Evolutionary conservation across 352 stramenopile genomes (phyloP), one percentile per base, ranked within the genome.

Genomic region (Globisporangium alternatum): DNA sequence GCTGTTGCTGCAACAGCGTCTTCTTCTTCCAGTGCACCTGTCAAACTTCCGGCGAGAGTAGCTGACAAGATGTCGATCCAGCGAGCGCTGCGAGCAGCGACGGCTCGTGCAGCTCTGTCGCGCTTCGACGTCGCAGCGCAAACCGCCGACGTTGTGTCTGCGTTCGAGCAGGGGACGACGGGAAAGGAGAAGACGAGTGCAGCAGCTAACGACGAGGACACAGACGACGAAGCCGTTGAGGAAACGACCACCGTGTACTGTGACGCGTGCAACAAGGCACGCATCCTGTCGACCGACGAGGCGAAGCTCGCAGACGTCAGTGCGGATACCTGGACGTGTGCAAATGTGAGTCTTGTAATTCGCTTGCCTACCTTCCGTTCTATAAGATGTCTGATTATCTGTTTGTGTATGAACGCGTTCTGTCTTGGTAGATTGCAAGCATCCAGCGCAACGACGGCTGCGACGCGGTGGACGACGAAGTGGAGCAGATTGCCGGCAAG

Each of bases 221-320:
- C 69, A 1, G 74, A 69, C 5, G 68, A 83, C 10, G 82, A 89
- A 0, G 76, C 85, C 5, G 47, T 89, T 3, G 82, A 91, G 44
- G 71, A 80, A 59, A 83, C 76, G 21, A 88, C 72, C 6, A 94
- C 87, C 0, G 80, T 93, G 15, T 89, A 91, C 57, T 96, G 87
- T 41, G 87, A 96, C 67, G 53, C 45, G n/a, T 96, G 87, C 64
- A 78, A 77, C 64, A 96, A 96, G 66, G 83, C 81, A 6, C 85
- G 87, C 7, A 89, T 93, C 21, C 55, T 96, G 22, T 83, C 78
- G 12, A 44, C 68, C 2, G 64, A 77, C 2, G 81, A 93, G 68
- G 76, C 72, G 7, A 56, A 37, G 41, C 62, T 31, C 56, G 68
- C 77, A 19, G 57, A 80, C 10, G 65, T 71, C 9, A 64, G 75